Evolutionary conservation across 805 yeast genomes (phyloP), one percentile per base, ranked within the genome.

Genomic region (Lipomyces kockii): DNA sequence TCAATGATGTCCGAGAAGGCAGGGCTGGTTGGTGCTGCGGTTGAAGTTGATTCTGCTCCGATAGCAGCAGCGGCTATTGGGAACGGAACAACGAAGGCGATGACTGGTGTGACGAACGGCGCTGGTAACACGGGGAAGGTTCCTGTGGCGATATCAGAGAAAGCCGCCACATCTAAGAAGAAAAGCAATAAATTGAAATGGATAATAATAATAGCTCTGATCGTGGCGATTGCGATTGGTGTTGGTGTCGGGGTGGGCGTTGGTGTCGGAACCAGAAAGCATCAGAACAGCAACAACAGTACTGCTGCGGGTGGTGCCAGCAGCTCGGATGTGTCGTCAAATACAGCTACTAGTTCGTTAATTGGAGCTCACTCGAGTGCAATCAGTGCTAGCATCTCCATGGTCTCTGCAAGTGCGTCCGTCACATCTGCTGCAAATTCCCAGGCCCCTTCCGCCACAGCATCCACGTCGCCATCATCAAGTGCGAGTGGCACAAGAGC

Each of bases 181-280:
- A 51, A 52, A 37, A 66, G 51, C 43, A 22, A 46, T 12, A 63
- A 60, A 34, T 14, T 55, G 43, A 46, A 20, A 20, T 64, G 64
- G 63, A 58, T 63, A n/a, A 53, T 59, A 5, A 54, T 52, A 5
- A 3, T 63, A 9, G 60, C 58, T 9, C 32, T 68, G n/a, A 57
- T 65, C 25, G 49, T 68, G 20, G 69, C 63, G 4, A 52, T 68
- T 27, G 71, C 71, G 5, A 68, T 68, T 55, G 71, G 71, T 20
- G 71, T 68, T 20, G 71, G 69, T 37, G 71, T 68, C 37, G 71
- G 71, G 22, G 71, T 68, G 12, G 71, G 71, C n/a, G 71, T 68
- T 20, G 71, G 71, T 14, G 71, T 68, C 20, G 65, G 65, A 7
- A 64, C 65, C 12, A 62, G 54, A 61, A 39, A 65, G 11, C 32